A percentile compares a stretch with the other conserved stretches of the same genome.
These are phyloP conservation scores for Silene coronaria DNA, from an alignment of 179 eudicot genomes.

Conservation along the genomic window DNA sequence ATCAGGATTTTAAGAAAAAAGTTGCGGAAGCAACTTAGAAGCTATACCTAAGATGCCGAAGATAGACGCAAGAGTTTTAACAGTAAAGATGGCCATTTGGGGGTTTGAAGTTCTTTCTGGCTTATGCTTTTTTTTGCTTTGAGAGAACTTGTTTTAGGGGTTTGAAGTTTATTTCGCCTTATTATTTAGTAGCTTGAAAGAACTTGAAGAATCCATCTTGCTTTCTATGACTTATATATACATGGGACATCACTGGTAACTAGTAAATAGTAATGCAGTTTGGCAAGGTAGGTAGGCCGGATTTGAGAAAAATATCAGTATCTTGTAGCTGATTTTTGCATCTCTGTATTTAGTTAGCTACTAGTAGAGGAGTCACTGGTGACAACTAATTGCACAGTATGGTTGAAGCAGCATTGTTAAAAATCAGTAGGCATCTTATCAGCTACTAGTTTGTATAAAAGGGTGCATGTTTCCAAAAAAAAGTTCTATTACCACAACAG, in stretches of 20 bases:
- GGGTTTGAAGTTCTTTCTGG: conserved; percentile 8
- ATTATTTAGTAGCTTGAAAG: conserved; percentile 17
- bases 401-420: conserved; percentile 1
- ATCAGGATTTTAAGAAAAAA: neutral
- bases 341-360: neutral
- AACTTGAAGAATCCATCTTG: conserved; percentile 23
- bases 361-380: neutral
- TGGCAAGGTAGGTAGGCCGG: conserved; percentile 26
- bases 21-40: conserved; percentile 5
- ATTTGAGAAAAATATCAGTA: conserved; percentile 16
- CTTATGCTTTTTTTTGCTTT: conserved; percentile 8
- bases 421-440: conserved; percentile 2
- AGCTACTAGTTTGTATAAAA: conserved; percentile 9
- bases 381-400: neutral
- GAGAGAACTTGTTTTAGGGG: conserved; percentile 18
- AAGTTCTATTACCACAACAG: neutral
- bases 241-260: neutral
- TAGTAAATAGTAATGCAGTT: conserved; percentile 2
- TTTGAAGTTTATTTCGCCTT: conserved; percentile 11
- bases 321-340: conserved; percentile 10
- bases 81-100: conserved; percentile 17
- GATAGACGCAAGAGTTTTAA: conserved; percentile 23
- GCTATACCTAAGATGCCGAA: conserved; percentile 31
- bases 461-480: neutral
- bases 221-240: conserved; percentile 23